Evolutionary conservation across 257 asterid species (phyloP).

Genomic region (Solanum pennellii): DNA sequence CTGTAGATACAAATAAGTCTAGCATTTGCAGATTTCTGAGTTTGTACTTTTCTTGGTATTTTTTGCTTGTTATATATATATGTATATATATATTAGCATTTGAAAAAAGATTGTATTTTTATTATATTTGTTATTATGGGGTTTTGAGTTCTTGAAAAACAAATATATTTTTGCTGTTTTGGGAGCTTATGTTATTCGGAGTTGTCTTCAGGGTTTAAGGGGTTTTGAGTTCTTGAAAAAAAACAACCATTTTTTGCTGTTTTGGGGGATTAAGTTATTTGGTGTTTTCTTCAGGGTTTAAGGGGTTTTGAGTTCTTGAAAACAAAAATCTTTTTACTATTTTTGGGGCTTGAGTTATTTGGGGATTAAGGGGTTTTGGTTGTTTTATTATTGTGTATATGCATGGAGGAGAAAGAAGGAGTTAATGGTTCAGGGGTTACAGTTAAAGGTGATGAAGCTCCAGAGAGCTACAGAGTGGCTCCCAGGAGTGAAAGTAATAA

Average conservation of each 20-base stretch:
- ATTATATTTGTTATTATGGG: neutral
- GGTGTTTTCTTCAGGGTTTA: neutral
- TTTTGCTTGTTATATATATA: neutral
- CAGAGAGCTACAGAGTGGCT: slow-evolving; percentile 50
- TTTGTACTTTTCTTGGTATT: slow-evolving; percentile 16
- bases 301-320: neutral
- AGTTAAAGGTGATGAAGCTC: slow-evolving; percentile 47
- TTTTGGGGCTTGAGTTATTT: neutral
- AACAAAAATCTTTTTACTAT: neutral
- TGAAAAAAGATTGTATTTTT: slow-evolving; percentile 4
- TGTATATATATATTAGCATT: neutral
- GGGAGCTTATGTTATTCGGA: neutral
- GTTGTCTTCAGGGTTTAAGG: neutral
- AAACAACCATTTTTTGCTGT: neutral
- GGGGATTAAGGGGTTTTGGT: slow-evolving; percentile 24
- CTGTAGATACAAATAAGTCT: slow-evolving; percentile 18
- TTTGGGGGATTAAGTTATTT: neutral
- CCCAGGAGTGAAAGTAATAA: slow-evolving; percentile 34
- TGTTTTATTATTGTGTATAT: slow-evolving; percentile 18
- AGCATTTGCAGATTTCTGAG: slow-evolving; percentile 22
- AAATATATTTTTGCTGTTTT: neutral
- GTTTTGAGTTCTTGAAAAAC: neutral
- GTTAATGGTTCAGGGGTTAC: slow-evolving; percentile 38
- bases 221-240: neutral
- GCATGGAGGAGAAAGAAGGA: slow-evolving; percentile 76